Base-by-base conservation (phyloP, 2,329 filamentous ascomycete species). In the Penicillium paneum region DNA sequence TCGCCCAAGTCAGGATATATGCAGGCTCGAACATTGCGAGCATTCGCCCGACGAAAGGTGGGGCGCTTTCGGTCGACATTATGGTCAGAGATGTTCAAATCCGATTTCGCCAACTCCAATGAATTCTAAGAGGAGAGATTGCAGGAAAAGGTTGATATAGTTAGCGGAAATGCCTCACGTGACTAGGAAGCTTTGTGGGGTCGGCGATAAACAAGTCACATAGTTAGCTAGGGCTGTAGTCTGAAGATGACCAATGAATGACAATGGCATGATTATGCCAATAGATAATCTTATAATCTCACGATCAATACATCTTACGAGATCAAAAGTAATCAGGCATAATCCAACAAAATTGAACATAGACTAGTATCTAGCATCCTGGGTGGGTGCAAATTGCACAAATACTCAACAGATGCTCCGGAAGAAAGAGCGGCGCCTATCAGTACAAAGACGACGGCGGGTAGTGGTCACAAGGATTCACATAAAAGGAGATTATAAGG, bases 21-120 rank as follows among this genome's bases (percentile, higher is more conserved):
- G 60, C 63, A 5, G 67, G 67, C n/a, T 67, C 67, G 5, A 65
- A 21, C 19, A 70, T 47, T 17, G 45, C 46, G 3, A 40, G 39
- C 31, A 69, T 28, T 47, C 65, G 64, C 52, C 63, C 47, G 7
- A 31, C 21, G 11, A 64, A 45, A 13, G 60, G 56, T 12, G 59
- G 61, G 12, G 55, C 46, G 24, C n/a, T 15, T 10, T 59, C 57
- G 8, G 50, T 45, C 12, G 57, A 56, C 57, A 58, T 61, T 1
- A 13, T 45, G 36, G 10, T 21, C 7, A n/a, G 21, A 32, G n/a
- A 24, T 41, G n/a, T 29, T 24, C 8, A 35, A 38, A 15, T n/a
- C 21, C 2, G 28, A 34, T 51, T 41, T 24, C 8, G 19, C 7
- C 13, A 34, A 17, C 13, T 29, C 13, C 6, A 50, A 36, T n/a